Percentiles rank a stretch among this genome's conserved stretches.
These are phyloP conservation scores for Leccinum variicolor DNA, from an alignment of 768 basidiomycete genomes.

Conservation along the genomic window DNA sequence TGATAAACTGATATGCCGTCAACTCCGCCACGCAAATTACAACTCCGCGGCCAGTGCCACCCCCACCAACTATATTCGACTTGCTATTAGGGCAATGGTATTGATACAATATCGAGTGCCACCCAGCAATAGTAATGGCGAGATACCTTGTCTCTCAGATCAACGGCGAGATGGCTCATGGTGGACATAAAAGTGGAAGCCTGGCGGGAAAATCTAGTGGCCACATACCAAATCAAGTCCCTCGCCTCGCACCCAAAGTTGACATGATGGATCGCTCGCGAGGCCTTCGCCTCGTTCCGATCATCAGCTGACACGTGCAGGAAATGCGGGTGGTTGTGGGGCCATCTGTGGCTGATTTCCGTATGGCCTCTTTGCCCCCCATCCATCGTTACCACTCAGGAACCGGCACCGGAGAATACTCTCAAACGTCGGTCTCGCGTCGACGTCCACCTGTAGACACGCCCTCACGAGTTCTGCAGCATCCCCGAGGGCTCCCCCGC, in stretches of 20 bases:
- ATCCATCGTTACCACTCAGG: constrained; percentile 73
- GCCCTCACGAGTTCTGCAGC: constrained; percentile 80
- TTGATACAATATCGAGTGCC: constrained; percentile 10
- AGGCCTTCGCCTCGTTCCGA: constrained; percentile 11
- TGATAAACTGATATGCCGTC: constrained; percentile 46
- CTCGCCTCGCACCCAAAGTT: background rate
- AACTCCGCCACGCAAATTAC: constrained; percentile 33
- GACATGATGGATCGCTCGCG: background rate
- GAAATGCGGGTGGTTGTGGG: constrained; percentile 33
- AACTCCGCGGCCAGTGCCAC: constrained; percentile 8
- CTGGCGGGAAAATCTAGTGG: constrained; percentile 7
- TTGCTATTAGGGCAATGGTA: background rate
- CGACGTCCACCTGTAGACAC: constrained; percentile 79
- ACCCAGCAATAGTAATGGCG: constrained; percentile 1
- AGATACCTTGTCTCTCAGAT: constrained; percentile 7
- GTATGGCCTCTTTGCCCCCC: constrained; percentile 44
- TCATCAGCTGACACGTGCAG: constrained; percentile 25
- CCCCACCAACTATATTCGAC: background rate
- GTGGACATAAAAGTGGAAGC: constrained; percentile 12
- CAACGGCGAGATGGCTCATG: constrained; percentile 2
- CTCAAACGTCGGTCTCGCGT: constrained; percentile 82
- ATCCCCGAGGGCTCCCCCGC: constrained; percentile 80
- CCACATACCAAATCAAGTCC: constrained; percentile 8
- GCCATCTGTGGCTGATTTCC: constrained; percentile 22
- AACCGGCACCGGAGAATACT: constrained; percentile 77